Evolutionary conservation across 1,284 basidiomycete genomes (phyloP).

Genomic region (Trametes polyzona): DNA sequence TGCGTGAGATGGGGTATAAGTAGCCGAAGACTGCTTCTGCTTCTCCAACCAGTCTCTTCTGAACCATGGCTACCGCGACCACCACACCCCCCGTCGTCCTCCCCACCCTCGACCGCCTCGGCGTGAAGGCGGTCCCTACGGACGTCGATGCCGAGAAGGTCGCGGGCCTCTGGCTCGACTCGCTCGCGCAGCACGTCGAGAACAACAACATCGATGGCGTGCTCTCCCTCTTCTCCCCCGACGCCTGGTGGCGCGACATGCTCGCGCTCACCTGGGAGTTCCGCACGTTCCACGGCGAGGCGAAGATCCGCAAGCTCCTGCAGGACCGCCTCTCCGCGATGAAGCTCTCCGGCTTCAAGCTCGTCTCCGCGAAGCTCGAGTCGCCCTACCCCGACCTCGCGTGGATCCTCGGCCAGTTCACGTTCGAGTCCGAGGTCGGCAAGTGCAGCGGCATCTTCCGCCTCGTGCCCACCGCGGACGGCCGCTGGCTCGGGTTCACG

Average conservation of each 20-base stretch:
- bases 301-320: conserved; percentile 49
- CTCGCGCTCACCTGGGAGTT: conserved; percentile 68
- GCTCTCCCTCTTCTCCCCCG: conserved; percentile 44
- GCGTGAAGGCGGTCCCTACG: conserved; percentile 35
- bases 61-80: conserved; percentile 20
- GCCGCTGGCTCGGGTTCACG: conserved; percentile 60
- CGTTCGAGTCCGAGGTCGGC: conserved; percentile 57
- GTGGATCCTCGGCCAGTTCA: conserved; percentile 62
- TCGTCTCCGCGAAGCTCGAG: conserved; percentile 41
- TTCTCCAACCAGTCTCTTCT: not conserved
- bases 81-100: conserved; percentile 32
- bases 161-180: conserved; percentile 49
- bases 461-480: conserved; percentile 51
- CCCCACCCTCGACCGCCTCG: conserved; percentile 50
- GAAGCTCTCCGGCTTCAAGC: conserved; percentile 43
- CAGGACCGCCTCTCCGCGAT: conserved; percentile 44
- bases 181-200: conserved; percentile 43
- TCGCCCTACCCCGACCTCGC: conserved; percentile 57
- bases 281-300: conserved; percentile 57
- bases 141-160: conserved; percentile 43
- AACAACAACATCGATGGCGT: conserved; percentile 42
- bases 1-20: conserved; percentile 1
- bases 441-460: conserved; percentile 54
- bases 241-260: conserved; percentile 63
- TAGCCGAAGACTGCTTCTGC: not conserved